Conservation (phyloP, 169 alveolate genomes). For the Miamiensis avidus region DNA sequence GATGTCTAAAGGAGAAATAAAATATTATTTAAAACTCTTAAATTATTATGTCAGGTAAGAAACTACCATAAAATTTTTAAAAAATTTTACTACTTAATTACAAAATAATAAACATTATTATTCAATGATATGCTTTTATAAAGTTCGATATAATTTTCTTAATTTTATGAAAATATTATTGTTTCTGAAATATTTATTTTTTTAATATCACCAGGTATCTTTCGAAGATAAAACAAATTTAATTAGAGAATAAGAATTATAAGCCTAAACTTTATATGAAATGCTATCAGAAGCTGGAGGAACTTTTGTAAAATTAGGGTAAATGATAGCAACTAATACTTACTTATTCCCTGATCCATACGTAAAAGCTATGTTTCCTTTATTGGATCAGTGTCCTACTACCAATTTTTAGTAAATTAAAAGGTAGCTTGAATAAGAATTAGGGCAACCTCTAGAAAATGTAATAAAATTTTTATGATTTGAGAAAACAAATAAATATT, state of each 20-base stretch:
- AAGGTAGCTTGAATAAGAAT: conserved; percentile 10
- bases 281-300: background rate
- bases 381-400: conserved; percentile 17
- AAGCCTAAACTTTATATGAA: background rate
- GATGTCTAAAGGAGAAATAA: background rate
- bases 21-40: background rate
- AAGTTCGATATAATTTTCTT: too few relatives aligned
- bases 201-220: background rate
- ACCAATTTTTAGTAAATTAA: conserved; percentile 1
- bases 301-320: conserved; percentile 23
- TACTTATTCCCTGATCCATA: conserved; percentile 36
- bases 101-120: background rate
- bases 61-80: too few relatives aligned
- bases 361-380: conserved; percentile 25
- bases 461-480: too few relatives aligned
- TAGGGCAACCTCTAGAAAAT: conserved; percentile 14
- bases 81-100: background rate
- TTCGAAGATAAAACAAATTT: background rate
- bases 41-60: background rate
- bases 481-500: too few relatives aligned
- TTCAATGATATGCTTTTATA: too few relatives aligned
- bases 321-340: conserved; percentile 24
- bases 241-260: background rate
- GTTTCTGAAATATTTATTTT: background rate
- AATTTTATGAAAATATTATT: too few relatives aligned